phyloP scores from a whole-genome alignment of 192 early-diverging fungal genomes.

The Mortierella antarctica region DNA sequence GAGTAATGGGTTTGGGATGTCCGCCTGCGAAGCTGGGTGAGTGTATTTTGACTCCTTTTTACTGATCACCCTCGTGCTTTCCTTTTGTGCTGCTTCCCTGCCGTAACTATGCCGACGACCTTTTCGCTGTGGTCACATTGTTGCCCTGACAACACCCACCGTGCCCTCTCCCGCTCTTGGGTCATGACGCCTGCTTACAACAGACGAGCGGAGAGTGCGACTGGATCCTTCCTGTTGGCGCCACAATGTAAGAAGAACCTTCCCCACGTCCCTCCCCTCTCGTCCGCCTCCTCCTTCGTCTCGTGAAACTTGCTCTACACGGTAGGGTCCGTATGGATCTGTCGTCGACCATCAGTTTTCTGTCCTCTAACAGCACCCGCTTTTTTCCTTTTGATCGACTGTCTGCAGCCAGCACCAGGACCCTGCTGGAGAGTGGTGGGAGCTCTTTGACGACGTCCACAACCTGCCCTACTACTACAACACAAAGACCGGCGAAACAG shows the following conservation, averaged over 20 bases:
- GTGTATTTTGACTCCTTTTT: neutral
- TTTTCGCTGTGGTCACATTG: neutral
- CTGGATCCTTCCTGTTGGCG: slow-evolving; percentile 71
- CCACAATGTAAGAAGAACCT: slow-evolving; percentile 66
- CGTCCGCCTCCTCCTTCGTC: neutral
- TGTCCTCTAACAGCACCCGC: neutral
- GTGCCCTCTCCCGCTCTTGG: neutral
- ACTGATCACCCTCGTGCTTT: neutral
- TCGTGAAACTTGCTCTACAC: neutral
- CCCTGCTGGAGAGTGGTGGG: slow-evolving; percentile 95
- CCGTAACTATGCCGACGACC: no score
- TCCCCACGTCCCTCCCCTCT: neutral
- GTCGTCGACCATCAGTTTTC: neutral
- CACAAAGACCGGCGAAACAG: slow-evolving; percentile 84
- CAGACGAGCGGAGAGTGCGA: slow-evolving; percentile 87
- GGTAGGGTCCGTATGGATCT: neutral
- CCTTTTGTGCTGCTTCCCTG: no score
- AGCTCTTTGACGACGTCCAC: slow-evolving; percentile 88
- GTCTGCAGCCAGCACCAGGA: slow-evolving; percentile 72
- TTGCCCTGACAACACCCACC: neutral
- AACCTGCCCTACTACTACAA: slow-evolving; percentile 95
- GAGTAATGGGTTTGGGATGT: neutral
- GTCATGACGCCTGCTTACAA: slow-evolving; percentile 1
- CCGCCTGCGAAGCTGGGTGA: no score
- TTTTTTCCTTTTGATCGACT: slow-evolving; percentile 3